Conservation (phyloP, 2,329 filamentous ascomycete species). For the Monosporascus cannonballus region DNA sequence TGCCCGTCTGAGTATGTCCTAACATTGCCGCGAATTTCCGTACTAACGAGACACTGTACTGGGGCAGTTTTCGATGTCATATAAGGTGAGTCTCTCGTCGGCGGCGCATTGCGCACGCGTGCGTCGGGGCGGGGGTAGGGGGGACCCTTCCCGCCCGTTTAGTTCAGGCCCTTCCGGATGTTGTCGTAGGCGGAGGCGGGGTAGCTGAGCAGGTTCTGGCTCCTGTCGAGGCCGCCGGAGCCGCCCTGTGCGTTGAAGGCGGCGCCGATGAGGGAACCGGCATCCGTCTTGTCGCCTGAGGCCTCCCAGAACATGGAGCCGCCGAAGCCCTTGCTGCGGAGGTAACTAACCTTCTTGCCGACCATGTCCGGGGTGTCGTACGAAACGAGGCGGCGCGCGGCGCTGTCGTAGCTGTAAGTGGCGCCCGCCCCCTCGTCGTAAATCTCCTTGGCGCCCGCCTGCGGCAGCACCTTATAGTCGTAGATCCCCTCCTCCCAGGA, state of each 20-base stretch:
- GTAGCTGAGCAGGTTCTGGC: slow-evolving; percentile 22
- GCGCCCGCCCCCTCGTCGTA: slow-evolving; percentile 55
- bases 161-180: slow-evolving; percentile 20
- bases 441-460: slow-evolving; percentile 48
- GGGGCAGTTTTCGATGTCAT: not conserved
- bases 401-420: slow-evolving; percentile 64
- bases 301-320: slow-evolving; percentile 87
- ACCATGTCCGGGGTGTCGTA: slow-evolving; percentile 63
- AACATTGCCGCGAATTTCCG: not conserved
- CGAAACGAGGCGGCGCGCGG: slow-evolving; percentile 57
- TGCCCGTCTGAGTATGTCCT: not conserved
- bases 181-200: slow-evolving; percentile 23
- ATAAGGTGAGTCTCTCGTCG: not conserved
- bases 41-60: not conserved
- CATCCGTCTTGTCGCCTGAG: slow-evolving; percentile 57
- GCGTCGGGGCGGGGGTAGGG: not conserved
- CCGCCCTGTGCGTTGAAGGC: slow-evolving; percentile 21
- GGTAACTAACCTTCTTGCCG: slow-evolving; percentile 57
- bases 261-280: slow-evolving; percentile 52
- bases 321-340: slow-evolving; percentile 56
- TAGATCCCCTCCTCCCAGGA: slow-evolving; percentile 70
- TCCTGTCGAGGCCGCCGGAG: slow-evolving; percentile 14
- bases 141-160: not conserved
- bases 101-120: too few relatives aligned
- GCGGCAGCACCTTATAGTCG: slow-evolving; percentile 75